Base-by-base conservation (phyloP, 2,329 filamentous ascomycete genomes). In the Penicillium expansum region DNA sequence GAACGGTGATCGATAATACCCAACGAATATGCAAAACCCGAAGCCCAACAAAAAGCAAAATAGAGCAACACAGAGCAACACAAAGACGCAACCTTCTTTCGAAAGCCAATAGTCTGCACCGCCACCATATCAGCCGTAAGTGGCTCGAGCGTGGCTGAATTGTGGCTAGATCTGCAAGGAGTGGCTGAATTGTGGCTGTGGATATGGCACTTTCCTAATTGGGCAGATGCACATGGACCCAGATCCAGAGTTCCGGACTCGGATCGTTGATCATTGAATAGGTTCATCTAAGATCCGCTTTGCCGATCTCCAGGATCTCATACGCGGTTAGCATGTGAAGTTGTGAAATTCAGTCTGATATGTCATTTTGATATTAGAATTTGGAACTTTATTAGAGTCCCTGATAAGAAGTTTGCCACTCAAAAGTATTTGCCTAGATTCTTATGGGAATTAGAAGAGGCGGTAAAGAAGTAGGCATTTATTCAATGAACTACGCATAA, bases 141-240 rank as follows among this genome's bases (percentile, higher is more conserved):
- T 61, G 62, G 61, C 62, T 61, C 24, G 27, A 24, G 37, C 13
- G 22, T 56, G 48, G 20, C 45, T 55, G 5, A 1, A 16, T 16
- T 33, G 52, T 63, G 59, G 63, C 61, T 57, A 3, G 24, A 56
- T 45, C 38, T 13, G 61, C 53, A 65, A 65, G 62, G 61, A 62
- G 61, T 63, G 63, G 63, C 61, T 61, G 52, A 48, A 37, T 18
- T 65, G 62, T 65, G 63, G 62, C 63, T 55, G 61, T 65, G 52
- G 37, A 60, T 43, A 20, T 6, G 11, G 13, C 0, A 1, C n/a
- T 55, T 63, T 29, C 62, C 58, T 35, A 22, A 59, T 64, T 42
- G n/a, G 57, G 57, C 11, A 58, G 33, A 33, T 35, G 20, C 6
- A 10, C n/a, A 27, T 41, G 29, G 24, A 37, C 27, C 39, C 42